Evolutionary conservation across 2,329 filamentous ascomycete genomes (phyloP).

Genomic region (Botrytis fragariae): DNA sequence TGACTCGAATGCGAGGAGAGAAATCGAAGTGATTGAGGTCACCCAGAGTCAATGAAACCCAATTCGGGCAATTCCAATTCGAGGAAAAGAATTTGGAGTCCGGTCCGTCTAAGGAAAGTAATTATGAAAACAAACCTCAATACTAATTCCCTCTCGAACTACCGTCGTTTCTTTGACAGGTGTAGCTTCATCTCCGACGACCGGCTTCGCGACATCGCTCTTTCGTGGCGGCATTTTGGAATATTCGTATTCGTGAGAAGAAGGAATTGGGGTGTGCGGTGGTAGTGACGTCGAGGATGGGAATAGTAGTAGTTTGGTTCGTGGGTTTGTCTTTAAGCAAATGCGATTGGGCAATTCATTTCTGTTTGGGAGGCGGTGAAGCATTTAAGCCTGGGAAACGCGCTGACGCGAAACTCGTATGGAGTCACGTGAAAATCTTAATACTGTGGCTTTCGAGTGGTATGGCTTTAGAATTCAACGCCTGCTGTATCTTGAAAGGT

Average conservation of each 20-base stretch:
- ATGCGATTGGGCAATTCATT: conserved; percentile 8
- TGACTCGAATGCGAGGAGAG: background rate
- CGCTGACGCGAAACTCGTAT: conserved; percentile 15
- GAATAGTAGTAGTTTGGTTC: background rate
- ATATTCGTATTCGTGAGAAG: background rate
- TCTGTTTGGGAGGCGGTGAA: conserved; percentile 14
- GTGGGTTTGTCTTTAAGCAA: background rate
- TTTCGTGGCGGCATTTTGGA: conserved; percentile 56
- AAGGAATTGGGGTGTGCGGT: conserved; percentile 6
- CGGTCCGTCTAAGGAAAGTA: background rate
- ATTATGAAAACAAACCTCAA: conserved; percentile 47
- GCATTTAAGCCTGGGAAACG: background rate
- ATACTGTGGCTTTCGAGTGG: background rate
- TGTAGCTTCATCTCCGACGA: conserved; percentile 43
- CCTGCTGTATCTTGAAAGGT: background rate
- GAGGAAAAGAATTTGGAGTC: background rate
- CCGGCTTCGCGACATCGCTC: conserved; percentile 50
- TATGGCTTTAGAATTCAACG: background rate
- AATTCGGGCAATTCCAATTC: background rate
- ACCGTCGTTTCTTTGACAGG: conserved; percentile 32
- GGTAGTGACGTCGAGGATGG: background rate
- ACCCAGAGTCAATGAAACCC: too few species aligned
- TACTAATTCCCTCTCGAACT: conserved; percentile 39
- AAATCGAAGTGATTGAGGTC: background rate
- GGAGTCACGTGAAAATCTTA: background rate